Percentiles rank a stretch among this genome's conserved stretches.
phyloP scores from a whole-genome alignment of 345 rosid genomes.

The Salix viminalis region DNA sequence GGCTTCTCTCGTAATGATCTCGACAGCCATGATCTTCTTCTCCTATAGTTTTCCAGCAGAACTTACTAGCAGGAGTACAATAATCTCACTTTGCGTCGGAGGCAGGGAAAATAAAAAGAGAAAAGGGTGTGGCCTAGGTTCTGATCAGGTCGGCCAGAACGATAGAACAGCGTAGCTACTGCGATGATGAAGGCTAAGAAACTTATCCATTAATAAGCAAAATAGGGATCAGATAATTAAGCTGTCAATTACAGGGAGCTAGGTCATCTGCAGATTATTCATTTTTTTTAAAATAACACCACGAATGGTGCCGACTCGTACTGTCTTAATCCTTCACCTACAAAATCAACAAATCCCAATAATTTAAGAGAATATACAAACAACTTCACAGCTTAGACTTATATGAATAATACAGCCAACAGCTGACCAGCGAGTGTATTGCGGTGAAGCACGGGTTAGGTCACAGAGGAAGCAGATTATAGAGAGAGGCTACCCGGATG shows the following conservation, averaged over 20 bases:
- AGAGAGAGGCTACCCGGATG: not conserved
- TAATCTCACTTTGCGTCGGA: too few species aligned
- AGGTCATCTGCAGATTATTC: not conserved
- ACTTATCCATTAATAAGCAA: not conserved
- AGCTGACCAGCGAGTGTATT: not conserved
- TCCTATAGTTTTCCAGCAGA: not conserved
- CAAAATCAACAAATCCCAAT: not conserved
- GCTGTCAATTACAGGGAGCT: not conserved
- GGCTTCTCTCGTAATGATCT: not conserved
- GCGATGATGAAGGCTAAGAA: too few species aligned
- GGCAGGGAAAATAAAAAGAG: too few species aligned
- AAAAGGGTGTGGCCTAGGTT: too few species aligned
- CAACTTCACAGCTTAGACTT: too few species aligned
- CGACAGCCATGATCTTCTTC: not conserved
- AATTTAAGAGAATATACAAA: not conserved
- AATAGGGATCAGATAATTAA: not conserved
- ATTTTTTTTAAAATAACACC: not conserved
- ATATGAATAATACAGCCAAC: not conserved
- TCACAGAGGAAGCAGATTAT: not conserved
- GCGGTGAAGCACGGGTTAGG: not conserved
- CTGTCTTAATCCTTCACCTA: not conserved
- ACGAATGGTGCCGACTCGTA: too few species aligned
- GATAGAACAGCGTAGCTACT: too few species aligned
- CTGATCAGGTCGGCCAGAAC: too few species aligned
- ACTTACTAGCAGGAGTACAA: too few species aligned